Conservation (phyloP, 257 asterid genomes). For the Jaltomata sinuosa region DNA sequence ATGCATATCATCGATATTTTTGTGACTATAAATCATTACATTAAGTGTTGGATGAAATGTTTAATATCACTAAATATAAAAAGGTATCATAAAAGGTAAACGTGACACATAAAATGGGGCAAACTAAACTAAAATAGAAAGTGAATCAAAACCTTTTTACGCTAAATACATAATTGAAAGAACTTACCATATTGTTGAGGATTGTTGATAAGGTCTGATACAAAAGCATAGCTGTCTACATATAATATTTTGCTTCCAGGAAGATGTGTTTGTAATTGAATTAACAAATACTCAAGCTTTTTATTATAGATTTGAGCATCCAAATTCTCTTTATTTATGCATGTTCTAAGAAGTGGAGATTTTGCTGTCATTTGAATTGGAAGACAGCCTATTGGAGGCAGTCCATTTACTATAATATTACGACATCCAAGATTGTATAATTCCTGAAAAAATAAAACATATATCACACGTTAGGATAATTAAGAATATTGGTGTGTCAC, state of each 20-base stretch:
- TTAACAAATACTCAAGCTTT: background rate
- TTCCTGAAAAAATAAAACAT: background rate
- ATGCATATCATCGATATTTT: too few relatives aligned
- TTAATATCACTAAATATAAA: too few relatives aligned
- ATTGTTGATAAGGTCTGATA: background rate
- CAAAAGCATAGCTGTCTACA: background rate
- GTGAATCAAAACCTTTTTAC: too few relatives aligned
- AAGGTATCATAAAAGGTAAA: too few relatives aligned
- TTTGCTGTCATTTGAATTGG: constrained; percentile 8
- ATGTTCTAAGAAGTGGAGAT: background rate
- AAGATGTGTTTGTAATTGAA: background rate
- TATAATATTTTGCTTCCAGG: background rate
- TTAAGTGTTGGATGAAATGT: too few relatives aligned
- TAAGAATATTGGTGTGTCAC: background rate
- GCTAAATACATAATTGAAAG: too few relatives aligned
- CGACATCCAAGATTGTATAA: background rate
- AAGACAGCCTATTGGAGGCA: constrained; percentile 11
- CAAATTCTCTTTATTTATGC: background rate
- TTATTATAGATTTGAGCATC: background rate
- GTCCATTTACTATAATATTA: constrained; percentile 1
- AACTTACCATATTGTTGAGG: background rate
- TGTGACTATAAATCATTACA: too few relatives aligned
- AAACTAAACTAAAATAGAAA: background rate
- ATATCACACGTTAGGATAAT: background rate
- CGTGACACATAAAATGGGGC: too few relatives aligned